phyloP scores from a whole-genome alignment of 768 basidiomycete species.

The Termitomyces sp. region DNA sequence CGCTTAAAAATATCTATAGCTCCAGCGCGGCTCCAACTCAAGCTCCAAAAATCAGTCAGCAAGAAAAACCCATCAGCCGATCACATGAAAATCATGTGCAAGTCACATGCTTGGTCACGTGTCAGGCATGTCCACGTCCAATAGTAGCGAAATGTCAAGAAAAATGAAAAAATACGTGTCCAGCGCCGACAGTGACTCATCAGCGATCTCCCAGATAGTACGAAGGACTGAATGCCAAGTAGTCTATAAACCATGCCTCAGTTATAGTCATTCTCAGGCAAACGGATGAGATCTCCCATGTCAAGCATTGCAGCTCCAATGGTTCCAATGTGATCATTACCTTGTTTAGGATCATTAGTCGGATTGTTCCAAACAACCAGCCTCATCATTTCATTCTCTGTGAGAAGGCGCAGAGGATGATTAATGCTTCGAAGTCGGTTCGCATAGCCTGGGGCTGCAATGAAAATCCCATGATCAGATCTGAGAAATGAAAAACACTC shows the following conservation, averaged over 20 bases:
- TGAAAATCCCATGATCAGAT: background rate
- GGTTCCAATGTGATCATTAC: constrained; percentile 54
- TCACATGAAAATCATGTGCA: too few relatives aligned
- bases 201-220: constrained; percentile 79
- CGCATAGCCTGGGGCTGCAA: constrained; percentile 45
- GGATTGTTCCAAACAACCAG: constrained; percentile 91
- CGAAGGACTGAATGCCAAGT: constrained; percentile 69
- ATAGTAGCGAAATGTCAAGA: too few relatives aligned
- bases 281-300: constrained; percentile 35
- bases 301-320: constrained; percentile 57
- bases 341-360: constrained; percentile 69
- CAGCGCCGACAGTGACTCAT: too few relatives aligned
- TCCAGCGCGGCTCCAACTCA: too few relatives aligned
- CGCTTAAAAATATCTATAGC: too few relatives aligned
- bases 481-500: constrained; percentile 17
- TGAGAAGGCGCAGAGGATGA: constrained; percentile 74
- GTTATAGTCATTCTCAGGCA: constrained; percentile 13
- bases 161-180: too few relatives aligned
- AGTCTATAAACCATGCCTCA: constrained; percentile 32
- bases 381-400: constrained; percentile 88
- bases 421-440: constrained; percentile 65
- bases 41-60: too few relatives aligned
- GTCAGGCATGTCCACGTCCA: too few relatives aligned
- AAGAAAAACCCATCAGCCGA: too few relatives aligned
- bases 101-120: too few relatives aligned